Conservation (phyloP, 169 alveolate genomes). For the Fabrea salina region DNA sequence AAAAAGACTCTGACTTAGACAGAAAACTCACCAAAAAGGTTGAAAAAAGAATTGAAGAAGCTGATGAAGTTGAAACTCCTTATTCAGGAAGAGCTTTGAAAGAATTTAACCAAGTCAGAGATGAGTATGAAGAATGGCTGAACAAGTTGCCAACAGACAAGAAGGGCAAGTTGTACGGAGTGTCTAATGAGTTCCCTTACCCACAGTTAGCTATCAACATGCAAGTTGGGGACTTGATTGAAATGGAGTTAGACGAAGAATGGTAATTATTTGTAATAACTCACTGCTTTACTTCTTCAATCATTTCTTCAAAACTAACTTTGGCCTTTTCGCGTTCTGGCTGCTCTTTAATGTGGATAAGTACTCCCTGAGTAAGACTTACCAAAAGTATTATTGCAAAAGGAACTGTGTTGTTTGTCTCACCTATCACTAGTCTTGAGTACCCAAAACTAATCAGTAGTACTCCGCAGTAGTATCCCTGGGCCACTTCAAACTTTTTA, state of each 20-base stretch:
- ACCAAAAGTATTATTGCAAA: too few species aligned
- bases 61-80: background rate
- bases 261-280: too few species aligned
- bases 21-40: background rate
- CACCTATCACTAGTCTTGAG: too few species aligned
- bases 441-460: too few species aligned
- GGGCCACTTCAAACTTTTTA: too few species aligned
- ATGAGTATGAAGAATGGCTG: constrained; percentile 6
- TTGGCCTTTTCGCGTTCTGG: too few species aligned
- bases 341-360: too few species aligned
- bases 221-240: background rate
- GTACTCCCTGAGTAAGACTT: too few species aligned
- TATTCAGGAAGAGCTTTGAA: background rate
- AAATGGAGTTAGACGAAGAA: background rate
- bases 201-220: background rate
- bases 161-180: background rate
- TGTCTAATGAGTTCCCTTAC: constrained; percentile 3
- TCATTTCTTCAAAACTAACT: too few species aligned
- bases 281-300: too few species aligned
- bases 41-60: background rate
- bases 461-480: too few species aligned
- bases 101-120: background rate
- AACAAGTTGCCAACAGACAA: background rate
- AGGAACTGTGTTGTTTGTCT: too few species aligned
- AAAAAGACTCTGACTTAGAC: background rate